Base-by-base conservation (phyloP, 768 basidiomycete genomes). In the Phlebiopsis gigantea region DNA sequence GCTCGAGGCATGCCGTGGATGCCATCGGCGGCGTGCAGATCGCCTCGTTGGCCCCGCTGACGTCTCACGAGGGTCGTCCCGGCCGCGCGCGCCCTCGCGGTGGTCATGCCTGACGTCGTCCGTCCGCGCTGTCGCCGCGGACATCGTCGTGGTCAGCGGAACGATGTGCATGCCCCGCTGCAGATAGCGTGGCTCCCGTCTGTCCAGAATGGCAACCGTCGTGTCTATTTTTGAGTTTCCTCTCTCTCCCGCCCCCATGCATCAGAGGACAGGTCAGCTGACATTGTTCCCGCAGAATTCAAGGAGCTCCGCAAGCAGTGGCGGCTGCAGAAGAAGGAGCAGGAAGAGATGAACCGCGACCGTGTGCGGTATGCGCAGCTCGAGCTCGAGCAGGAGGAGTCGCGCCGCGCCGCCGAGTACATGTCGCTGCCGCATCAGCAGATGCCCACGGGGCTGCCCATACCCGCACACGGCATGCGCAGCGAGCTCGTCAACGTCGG, bases 231-330 rank as follows among this genome's bases (percentile, higher is more conserved):
- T 21, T 17, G 34, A 3, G 34, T 39, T 39, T 39, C 21, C 46
- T 15, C 29, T 6, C 24, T 43, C 44, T 17, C 21, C 30, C 29
- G 30, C 39, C 19, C 22, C 24, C 28, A 25, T 44, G 50, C 45
- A 26, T 15, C 26, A 19, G 42, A 17, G 28, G 31, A 46, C 48
- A 25, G 7, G 17, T 44, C n/a, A 57, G n/a, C 53, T 54, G 53
- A 54, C 28, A 39, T 28, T 54, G 10, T 60, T 57, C 46, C 56
- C 61, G 46, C 73, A 98, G 96, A 98, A 77, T 99, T 98, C 79
- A 98, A 96, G 67, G 96, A 98, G 68, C 83, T 98, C 65, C 86
- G 96, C 56, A 98, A 95, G 71, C 88, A 89, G 64, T 97, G 96
- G 94, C 85, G 94, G 42, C 92, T 92, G 75, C 81, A 85, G 62